Conservation (phyloP, 2,329 filamentous ascomycete genomes). For the Cladosporium sp. region DNA sequence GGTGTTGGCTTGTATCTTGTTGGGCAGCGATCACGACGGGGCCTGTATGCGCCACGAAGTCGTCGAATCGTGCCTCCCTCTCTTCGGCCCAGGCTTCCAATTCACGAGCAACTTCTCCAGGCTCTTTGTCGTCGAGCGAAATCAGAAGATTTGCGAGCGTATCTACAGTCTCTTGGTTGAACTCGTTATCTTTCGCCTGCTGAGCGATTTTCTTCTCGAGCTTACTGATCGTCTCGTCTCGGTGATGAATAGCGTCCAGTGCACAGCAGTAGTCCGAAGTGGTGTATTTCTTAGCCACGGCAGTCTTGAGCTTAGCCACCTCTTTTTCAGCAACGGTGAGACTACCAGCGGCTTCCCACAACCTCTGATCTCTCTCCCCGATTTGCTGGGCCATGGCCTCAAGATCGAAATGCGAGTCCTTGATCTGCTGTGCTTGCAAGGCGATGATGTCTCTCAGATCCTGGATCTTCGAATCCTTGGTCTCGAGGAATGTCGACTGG, state of each 20-base stretch:
- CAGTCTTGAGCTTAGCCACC: neutral
- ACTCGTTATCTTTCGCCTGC: neutral
- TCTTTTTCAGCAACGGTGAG: neutral
- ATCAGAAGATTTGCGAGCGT: neutral
- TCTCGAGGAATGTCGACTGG: neutral
- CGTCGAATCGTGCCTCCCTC: neutral
- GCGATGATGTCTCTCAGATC: neutral
- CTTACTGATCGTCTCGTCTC: neutral
- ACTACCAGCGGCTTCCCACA: neutral
- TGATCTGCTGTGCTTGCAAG: neutral
- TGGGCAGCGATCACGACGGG: neutral
- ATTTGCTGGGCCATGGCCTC: neutral
- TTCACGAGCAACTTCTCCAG: neutral
- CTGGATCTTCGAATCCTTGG: neutral
- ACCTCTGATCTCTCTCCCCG: neutral
- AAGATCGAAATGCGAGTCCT: neutral
- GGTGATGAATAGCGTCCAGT: neutral
- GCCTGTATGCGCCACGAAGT: neutral
- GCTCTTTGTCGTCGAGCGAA: neutral
- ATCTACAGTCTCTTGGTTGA: neutral
- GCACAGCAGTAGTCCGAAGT: conserved; percentile 4
- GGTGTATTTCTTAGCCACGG: neutral
- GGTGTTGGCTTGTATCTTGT: neutral
- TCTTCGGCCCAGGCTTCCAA: neutral
- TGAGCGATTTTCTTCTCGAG: neutral